Base-by-base conservation (phyloP, 139 green algal genomes). In the Closterium sp. region DNA sequence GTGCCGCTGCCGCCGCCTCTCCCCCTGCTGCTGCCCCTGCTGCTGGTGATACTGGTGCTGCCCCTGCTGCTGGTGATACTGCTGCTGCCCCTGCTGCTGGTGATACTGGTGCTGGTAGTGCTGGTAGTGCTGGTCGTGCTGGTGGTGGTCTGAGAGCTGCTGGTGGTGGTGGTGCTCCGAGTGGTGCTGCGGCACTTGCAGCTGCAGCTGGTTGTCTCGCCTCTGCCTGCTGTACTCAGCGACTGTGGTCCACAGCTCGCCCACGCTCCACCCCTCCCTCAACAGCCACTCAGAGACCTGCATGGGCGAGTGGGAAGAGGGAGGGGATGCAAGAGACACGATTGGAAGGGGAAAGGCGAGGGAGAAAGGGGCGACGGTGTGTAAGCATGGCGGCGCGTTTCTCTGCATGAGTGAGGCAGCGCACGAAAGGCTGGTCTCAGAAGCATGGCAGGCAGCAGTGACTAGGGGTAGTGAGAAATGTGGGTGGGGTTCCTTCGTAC, bases 381-480 rank as follows among this genome's bases (percentile, higher is more conserved):
- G 32, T 9, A 23, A 9, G 55, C 31, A n/a, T 90, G 7, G 8
- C 31, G 28, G 83, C 34, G 33, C 36, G 34, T 33, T 7, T 6
- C 32, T 91, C 88, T 30, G 33, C 34, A 34, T n/a, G 12, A 33
- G 88, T 34, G 88, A 25, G 88, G 12, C 88, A 91, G 7, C 33
- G 8, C 34, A 91, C 16, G 9, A 30, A 34, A 7, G 88, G 33
- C 88, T 34, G 34, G 21, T 34, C 38, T n/a, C 33, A 33, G 33
- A 87, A 34, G 6, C 85, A 91, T 6, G 89, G 85, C 32, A 84
- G 85, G 6, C 94, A 87, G 89, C 88, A 93, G 31, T 93, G 91
- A 23, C 94, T 3, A 89, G 93, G 33, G 10, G 76, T 21, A 31
- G 94, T 93, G 43, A 93, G 83, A 7, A 91, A 36, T 3, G 34